Conservation (phyloP, 1,284 basidiomycete genomes). For the Apiotrichum brassicae region DNA sequence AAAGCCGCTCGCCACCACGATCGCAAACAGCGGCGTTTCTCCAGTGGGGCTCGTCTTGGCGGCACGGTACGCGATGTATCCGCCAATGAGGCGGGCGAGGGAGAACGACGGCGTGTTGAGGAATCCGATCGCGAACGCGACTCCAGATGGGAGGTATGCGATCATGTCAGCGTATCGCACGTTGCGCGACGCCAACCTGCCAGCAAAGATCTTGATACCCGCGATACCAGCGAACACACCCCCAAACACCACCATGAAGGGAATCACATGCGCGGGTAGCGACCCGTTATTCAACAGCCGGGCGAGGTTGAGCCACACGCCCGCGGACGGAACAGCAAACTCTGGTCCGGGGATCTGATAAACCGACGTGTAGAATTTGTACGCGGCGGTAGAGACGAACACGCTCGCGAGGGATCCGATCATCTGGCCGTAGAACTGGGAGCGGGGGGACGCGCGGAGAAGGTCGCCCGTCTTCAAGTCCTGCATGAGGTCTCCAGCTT, state of each 20-base stretch:
- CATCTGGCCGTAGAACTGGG: slow-evolving; percentile 81
- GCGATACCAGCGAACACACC: slow-evolving; percentile 63
- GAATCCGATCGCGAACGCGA: slow-evolving; percentile 73
- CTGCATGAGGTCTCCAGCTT: slow-evolving; percentile 98
- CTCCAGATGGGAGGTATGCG: slow-evolving; percentile 78
- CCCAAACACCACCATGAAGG: slow-evolving; percentile 76
- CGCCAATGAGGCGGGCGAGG: slow-evolving; percentile 82
- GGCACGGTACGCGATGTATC: slow-evolving; percentile 67
- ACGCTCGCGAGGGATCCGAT: slow-evolving; percentile 83
- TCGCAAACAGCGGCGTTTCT: slow-evolving; percentile 61
- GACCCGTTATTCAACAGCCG: slow-evolving; percentile 73
- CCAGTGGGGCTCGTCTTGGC: slow-evolving; percentile 46
- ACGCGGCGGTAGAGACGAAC: slow-evolving; percentile 79
- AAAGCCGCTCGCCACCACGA: slow-evolving; percentile 89
- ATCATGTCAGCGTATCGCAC: slow-evolving; percentile 45
- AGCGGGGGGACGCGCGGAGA: slow-evolving; percentile 74
- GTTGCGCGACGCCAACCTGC: not conserved
- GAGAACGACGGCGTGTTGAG: slow-evolving; percentile 94
- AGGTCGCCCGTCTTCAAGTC: slow-evolving; percentile 94
- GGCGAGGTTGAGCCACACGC: slow-evolving; percentile 73
- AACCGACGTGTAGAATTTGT: slow-evolving; percentile 75
- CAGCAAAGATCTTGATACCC: not conserved
- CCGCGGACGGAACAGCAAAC: slow-evolving; percentile 90
- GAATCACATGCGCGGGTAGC: slow-evolving; percentile 67
- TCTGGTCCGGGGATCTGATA: slow-evolving; percentile 72